Base-by-base conservation (phyloP, 192 early-diverging fungal genomes). In the Irineochytrium annulatum region DNA sequence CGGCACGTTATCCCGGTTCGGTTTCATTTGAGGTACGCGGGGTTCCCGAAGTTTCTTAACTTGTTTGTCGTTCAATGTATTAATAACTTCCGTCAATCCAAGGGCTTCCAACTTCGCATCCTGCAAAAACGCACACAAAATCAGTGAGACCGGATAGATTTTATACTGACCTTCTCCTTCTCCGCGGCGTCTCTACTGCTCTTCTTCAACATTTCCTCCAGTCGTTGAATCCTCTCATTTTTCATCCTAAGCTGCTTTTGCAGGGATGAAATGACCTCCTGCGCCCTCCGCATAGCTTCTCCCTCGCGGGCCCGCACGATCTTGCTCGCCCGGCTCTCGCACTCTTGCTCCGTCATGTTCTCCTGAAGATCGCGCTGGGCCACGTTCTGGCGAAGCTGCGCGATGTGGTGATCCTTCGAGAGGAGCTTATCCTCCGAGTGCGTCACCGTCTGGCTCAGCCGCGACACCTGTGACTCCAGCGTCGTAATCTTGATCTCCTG, bases 251-350 rank as follows among this genome's bases (percentile, higher is more conserved):
- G 43, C 44, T 81, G 79, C n/a, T 55, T 30, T 56, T 76, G 68
- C 26, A 81, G 57, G 0, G 79, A 78, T n/a, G 43, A 24, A n/a
- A 76, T 65, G 14, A 67, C 62, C 37, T 68, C 70, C 44, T 78
- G 57, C 0, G 75, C 73, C 29, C 57, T 60, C 26, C 60, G 53
- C 26, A 80, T 63, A 26, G 78, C 68, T 19, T 64, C 58, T 26
- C 33, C 43, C 57, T 80, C 78, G 24, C 71, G 52, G 4, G 31
- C 51, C 24, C 63, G 48, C 8, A 57, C 34, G 34, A 67, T 39
- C 24, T 48, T 28, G 30, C 27, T 17, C 31, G 35, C 34, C 28
- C 24, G 37, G 4, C 2, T 34, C 29, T 39, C 43, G 39, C 48
- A 46, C 48, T 56, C 62, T 28, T 32, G 45, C 34, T 48, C 43